Conservation (phyloP, 179 eudicot species). For the Gypsophila paniculata region DNA sequence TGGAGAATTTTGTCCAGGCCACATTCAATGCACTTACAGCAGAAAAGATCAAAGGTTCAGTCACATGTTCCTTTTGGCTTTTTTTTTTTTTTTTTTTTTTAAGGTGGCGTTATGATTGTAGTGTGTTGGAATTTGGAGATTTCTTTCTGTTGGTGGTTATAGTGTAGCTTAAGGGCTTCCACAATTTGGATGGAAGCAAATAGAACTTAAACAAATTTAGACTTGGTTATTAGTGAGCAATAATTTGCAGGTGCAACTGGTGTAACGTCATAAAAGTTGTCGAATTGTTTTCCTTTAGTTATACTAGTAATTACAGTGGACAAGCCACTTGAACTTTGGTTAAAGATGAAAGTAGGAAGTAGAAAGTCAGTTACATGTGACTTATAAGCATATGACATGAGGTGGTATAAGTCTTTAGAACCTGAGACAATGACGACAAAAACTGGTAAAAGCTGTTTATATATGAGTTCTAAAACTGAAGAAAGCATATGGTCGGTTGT, state of each 20-base stretch:
- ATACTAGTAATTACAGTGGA: neutral
- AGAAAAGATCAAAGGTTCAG: slow-evolving; percentile 67
- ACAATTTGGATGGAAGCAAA: neutral
- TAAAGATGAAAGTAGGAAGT: neutral
- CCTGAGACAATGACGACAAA: neutral
- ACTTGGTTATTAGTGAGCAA: neutral
- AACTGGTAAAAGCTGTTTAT: neutral
- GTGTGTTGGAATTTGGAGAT: slow-evolving; percentile 5
- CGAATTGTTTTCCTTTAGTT: too few relatives aligned
- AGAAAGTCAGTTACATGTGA: neutral
- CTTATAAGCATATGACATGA: neutral
- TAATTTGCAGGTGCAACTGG: too few relatives aligned
- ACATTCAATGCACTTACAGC: slow-evolving; percentile 84
- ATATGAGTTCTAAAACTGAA: too few relatives aligned
- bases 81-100: neutral
- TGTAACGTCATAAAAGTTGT: too few relatives aligned
- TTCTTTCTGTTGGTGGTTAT: neutral
- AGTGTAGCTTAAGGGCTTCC: neutral
- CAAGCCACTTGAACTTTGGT: neutral
- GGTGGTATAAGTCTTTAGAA: neutral
- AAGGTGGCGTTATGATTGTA: slow-evolving; percentile 1
- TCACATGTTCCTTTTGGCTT: neutral
- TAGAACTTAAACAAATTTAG: neutral
- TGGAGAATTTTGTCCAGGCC: slow-evolving; percentile 84
- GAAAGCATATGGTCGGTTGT: too few relatives aligned